A percentile compares a stretch with the other conserved stretches of the same genome.
Conservation (phyloP, 2,329 filamentous ascomycete species). For the Alternaria dauci region DNA sequence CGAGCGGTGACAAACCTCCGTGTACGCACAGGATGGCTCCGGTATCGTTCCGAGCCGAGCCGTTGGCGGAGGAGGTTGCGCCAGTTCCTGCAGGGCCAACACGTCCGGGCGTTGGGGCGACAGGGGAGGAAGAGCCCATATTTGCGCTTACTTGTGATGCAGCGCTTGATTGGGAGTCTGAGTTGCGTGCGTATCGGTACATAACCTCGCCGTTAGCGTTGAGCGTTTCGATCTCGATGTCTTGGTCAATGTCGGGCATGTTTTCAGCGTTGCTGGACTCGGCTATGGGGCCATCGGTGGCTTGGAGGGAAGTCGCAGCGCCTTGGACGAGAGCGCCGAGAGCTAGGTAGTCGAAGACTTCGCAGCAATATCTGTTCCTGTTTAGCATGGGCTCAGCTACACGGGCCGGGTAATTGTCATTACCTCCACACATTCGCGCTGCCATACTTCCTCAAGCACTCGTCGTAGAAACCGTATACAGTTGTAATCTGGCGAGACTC, state of each 20-base stretch:
- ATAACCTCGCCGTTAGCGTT: constrained; percentile 84
- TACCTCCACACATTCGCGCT: constrained; percentile 89
- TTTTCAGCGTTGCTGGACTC: constrained; percentile 61
- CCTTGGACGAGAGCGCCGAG: constrained; percentile 91
- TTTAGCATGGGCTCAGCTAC: constrained; percentile 7
- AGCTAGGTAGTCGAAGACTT: constrained; percentile 96
- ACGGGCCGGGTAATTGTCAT: no score
- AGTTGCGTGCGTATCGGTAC: constrained; percentile 69
- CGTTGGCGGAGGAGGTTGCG: constrained; percentile 73
- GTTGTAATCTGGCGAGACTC: constrained; percentile 97
- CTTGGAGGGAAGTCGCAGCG: constrained; percentile 72
- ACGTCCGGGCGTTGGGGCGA: constrained; percentile 56
- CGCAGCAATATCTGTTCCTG: constrained; percentile 74
- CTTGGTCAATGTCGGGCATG: constrained; percentile 66
- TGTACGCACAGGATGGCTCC: constrained; percentile 91
- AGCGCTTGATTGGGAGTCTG: constrained; percentile 48
- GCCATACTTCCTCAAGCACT: constrained; percentile 94
- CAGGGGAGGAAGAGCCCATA: constrained; percentile 46
- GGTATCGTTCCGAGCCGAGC: constrained; percentile 61
- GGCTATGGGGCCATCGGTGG: constrained; percentile 63
- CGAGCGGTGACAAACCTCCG: constrained; percentile 87
- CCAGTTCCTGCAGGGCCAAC: constrained; percentile 81
- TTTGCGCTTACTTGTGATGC: constrained; percentile 43
- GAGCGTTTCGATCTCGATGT: constrained; percentile 92
- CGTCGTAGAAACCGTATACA: constrained; percentile 98